A percentile compares a stretch with the other conserved stretches of the same genome.
phyloP scores from a whole-genome alignment of 192 early-diverging fungal genomes.

The Coemansia sp. region DNA sequence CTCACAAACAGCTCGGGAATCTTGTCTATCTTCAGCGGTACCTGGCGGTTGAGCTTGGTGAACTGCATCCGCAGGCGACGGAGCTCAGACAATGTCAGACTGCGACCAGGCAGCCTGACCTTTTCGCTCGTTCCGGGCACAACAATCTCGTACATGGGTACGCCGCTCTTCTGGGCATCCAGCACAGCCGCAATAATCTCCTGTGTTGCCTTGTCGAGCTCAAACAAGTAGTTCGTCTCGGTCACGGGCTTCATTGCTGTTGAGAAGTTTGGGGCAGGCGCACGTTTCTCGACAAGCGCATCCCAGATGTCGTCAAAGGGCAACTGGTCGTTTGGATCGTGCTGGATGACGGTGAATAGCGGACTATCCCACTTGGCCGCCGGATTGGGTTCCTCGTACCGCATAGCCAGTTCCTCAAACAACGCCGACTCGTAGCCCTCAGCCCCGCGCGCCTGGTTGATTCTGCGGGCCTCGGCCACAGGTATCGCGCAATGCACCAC shows the following conservation, averaged over 20 bases:
- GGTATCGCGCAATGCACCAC: conserved; percentile 71
- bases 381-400: conserved; percentile 94
- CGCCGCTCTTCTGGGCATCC: conserved; percentile 72
- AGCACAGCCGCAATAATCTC: conserved; percentile 76
- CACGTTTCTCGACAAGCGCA: conserved; percentile 69
- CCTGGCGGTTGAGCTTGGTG: conserved; percentile 83
- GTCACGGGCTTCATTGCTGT: conserved; percentile 88
- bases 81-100: conserved; percentile 77
- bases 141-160: conserved; percentile 56
- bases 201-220: conserved; percentile 81
- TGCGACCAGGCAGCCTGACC: conserved; percentile 67
- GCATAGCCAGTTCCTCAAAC: conserved; percentile 77
- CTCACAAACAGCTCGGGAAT: conserved; percentile 87
- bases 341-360: conserved; percentile 83
- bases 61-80: conserved; percentile 80
- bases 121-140: conserved; percentile 58
- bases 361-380: conserved; percentile 94
- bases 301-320: conserved; percentile 75
- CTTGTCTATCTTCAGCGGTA: conserved; percentile 67
- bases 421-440: conserved; percentile 50
- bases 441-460: conserved; percentile 52
- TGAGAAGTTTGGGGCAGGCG: conserved; percentile 80
- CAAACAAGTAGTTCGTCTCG: conserved; percentile 88
- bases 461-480: conserved; percentile 54
- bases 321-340: conserved; percentile 57